A percentile compares a stretch with the other conserved stretches of the same genome.
phyloP scores from a whole-genome alignment of 208 protist species.

The Naegleria lovaniensis region DNA sequence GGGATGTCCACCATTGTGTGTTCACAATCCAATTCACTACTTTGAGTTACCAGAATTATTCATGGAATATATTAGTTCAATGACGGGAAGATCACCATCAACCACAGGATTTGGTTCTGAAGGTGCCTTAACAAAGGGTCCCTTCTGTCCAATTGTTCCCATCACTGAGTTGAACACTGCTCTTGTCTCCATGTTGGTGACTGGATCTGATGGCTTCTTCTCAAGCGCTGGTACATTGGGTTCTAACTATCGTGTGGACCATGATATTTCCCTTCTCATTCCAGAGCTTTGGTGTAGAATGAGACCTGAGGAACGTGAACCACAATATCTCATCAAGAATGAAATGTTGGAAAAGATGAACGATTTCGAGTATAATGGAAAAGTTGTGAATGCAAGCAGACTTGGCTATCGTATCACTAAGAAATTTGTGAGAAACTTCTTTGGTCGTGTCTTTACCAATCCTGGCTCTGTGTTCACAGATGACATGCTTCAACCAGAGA shows the following conservation, averaged over 20 bases:
- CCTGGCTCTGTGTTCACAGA: conserved; percentile 43
- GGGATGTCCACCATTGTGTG: neutral
- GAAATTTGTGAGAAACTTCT: conserved; percentile 42
- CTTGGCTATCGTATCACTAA: conserved; percentile 49
- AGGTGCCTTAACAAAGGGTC: conserved; percentile 53
- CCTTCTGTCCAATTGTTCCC: conserved; percentile 42
- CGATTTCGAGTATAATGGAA: conserved; percentile 45
- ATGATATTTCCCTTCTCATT: conserved; percentile 48
- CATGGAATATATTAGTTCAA: conserved; percentile 41
- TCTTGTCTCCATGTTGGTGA: conserved; percentile 30
- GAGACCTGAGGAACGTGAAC: conserved; percentile 36
- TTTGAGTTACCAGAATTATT: conserved; percentile 50
- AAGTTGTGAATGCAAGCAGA: conserved; percentile 36
- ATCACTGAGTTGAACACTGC: conserved; percentile 38
- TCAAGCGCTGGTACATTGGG: conserved; percentile 39
- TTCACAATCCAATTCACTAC: conserved; percentile 51
- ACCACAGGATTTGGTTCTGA: conserved; percentile 49
- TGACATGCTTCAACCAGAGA: conserved; percentile 41
- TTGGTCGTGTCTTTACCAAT: conserved; percentile 41
- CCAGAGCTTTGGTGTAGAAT: conserved; percentile 49
- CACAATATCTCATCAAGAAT: conserved; percentile 36
- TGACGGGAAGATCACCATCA: conserved; percentile 50
- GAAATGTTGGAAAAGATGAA: conserved; percentile 41
- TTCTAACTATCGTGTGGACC: conserved; percentile 35
- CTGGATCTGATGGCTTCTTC: conserved; percentile 2